These are phyloP conservation scores for Alternaria atra DNA, from an alignment of 2,329 filamentous ascomycete genomes.

Conservation along the genomic window DNA sequence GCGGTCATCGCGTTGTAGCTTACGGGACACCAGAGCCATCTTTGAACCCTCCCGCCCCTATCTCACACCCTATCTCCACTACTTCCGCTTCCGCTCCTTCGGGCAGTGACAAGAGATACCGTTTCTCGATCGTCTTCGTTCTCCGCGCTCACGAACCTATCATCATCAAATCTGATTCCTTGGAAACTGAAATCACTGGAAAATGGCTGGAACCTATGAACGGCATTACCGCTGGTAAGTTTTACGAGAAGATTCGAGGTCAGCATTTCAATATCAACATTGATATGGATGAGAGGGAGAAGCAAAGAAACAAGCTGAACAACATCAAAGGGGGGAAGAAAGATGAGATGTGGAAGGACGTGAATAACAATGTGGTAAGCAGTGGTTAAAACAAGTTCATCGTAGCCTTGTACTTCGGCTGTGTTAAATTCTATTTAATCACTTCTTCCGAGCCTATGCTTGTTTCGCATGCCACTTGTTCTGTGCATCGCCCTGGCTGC, in stretches of 20 bases:
- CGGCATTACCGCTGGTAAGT: conserved; percentile 40
- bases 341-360: conserved; percentile 11
- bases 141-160: conserved; percentile 44
- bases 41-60: no score
- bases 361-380: neutral
- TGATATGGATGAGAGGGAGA: conserved; percentile 41
- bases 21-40: conserved; percentile 31
- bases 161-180: conserved; percentile 31
- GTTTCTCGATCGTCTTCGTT: conserved; percentile 51
- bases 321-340: conserved; percentile 30
- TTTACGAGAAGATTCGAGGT: conserved; percentile 43
- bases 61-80: neutral
- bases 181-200: conserved; percentile 45
- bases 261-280: conserved; percentile 52
- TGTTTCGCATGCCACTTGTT: no score
- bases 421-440: no score
- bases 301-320: conserved; percentile 32
- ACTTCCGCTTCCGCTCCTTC: neutral
- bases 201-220: conserved; percentile 35
- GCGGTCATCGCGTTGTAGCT: conserved; percentile 48
- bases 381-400: neutral
- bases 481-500: neutral
- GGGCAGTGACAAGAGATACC: conserved; percentile 28
- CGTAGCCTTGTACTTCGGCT: neutral
- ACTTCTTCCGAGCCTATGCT: no score